Evolutionary conservation across 768 basidiomycete genomes (phyloP).

Genomic region (Naematelia encephala): DNA sequence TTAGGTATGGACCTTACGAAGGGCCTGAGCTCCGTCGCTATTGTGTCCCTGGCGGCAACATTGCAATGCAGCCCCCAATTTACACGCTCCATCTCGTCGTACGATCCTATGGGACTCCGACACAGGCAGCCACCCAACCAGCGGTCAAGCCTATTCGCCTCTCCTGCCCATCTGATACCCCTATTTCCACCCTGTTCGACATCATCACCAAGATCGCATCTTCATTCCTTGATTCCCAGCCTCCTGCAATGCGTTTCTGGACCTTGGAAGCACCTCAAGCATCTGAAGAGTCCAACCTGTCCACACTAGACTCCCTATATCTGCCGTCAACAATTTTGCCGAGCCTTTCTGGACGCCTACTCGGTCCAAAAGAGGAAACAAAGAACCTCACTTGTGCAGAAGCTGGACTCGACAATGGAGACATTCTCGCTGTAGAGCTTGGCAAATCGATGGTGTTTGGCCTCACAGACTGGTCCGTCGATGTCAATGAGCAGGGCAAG

Average conservation of each 20-base stretch:
- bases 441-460: slow-evolving; percentile 49
- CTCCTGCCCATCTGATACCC: slow-evolving; percentile 31
- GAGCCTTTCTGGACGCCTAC: slow-evolving; percentile 9
- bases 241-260: not conserved
- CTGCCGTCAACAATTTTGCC: slow-evolving; percentile 14
- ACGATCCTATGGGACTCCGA: slow-evolving; percentile 1
- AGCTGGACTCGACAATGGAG: slow-evolving; percentile 53
- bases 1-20: slow-evolving; percentile 68
- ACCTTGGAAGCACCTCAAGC: not conserved
- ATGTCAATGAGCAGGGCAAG: slow-evolving; percentile 42
- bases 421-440: slow-evolving; percentile 75
- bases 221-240: not conserved
- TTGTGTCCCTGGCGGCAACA: slow-evolving; percentile 22
- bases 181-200: slow-evolving; percentile 22
- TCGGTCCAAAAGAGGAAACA: not conserved
- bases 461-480: slow-evolving; percentile 57
- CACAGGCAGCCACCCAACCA: slow-evolving; percentile 1
- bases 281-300: not conserved
- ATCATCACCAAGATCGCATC: slow-evolving; percentile 12
- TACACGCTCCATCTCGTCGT: slow-evolving; percentile 29
- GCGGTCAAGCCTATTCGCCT: slow-evolving; percentile 13
- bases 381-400: slow-evolving; percentile 48
- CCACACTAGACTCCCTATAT: not conserved
- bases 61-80: slow-evolving; percentile 31
- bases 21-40: slow-evolving; percentile 25